Evolutionary conservation across 1,284 basidiomycete genomes (phyloP).

Genomic region (Apiotrichum siamense): DNA sequence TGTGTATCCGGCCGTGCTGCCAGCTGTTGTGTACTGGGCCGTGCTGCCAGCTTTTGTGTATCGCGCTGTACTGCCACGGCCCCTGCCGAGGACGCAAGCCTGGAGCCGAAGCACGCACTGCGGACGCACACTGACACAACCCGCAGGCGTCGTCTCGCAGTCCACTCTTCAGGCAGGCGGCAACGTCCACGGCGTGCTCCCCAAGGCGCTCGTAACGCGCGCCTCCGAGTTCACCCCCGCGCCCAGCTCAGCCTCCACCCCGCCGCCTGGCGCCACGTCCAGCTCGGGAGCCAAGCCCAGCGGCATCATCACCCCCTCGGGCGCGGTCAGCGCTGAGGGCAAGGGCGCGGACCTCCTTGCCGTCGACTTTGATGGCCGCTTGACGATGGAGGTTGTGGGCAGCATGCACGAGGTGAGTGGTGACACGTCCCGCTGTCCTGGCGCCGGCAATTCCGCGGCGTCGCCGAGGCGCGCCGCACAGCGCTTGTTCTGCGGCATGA

Average conservation of each 20-base stretch:
- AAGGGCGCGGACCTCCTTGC: slow-evolving; percentile 33
- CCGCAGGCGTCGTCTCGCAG: slow-evolving; percentile 61
- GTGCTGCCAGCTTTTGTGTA: no score
- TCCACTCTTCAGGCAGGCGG: slow-evolving; percentile 64
- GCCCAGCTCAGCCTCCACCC: neutral
- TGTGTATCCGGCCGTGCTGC: no score
- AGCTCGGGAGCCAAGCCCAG: no score
- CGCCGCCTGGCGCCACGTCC: no score
- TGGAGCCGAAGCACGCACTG: no score
- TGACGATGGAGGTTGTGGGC: slow-evolving; percentile 55
- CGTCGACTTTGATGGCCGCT: slow-evolving; percentile 47
- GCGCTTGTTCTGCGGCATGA: neutral
- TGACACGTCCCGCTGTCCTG: no score
- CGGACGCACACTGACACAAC: no score
- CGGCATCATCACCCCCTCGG: no score
- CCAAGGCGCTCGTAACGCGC: slow-evolving; percentile 53
- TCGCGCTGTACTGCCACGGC: no score
- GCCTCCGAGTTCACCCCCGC: slow-evolving; percentile 31
- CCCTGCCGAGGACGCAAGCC: no score
- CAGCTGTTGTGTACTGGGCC: no score
- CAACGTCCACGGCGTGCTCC: slow-evolving; percentile 72
- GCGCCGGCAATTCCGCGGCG: neutral
- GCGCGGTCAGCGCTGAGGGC: slow-evolving; percentile 27
- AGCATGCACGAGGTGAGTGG: slow-evolving; percentile 71
- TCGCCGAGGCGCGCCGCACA: neutral